A percentile compares a stretch with the other conserved stretches of the same genome.
These are phyloP conservation scores for Lavandula angustifolia DNA, from an alignment of 257 asterid genomes.

Conservation along the genomic window DNA sequence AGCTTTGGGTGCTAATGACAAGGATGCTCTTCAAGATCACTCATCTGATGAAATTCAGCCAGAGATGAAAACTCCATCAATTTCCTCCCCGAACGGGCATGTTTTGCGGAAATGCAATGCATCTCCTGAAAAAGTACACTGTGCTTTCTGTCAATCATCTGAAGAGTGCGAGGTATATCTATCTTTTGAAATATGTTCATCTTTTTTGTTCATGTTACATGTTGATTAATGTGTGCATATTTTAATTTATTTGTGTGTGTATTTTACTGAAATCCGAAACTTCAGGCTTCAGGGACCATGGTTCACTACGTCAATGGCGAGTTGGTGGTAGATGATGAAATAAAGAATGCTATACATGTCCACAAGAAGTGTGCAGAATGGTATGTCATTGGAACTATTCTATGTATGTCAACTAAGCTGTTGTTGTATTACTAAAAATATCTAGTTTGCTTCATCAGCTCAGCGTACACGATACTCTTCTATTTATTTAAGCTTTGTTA, in stretches of 20 bases:
- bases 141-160: slow-evolving; percentile 78
- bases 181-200: slow-evolving; percentile 24
- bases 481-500: neutral
- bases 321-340: slow-evolving; percentile 44
- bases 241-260: neutral
- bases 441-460: slow-evolving; percentile 15
- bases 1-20: slow-evolving; percentile 25
- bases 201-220: slow-evolving; percentile 16
- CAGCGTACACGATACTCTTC: slow-evolving; percentile 10
- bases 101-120: slow-evolving; percentile 45
- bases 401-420: neutral
- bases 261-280: slow-evolving; percentile 23
- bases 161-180: slow-evolving; percentile 70
- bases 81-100: slow-evolving; percentile 29
- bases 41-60: slow-evolving; percentile 22
- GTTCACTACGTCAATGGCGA: slow-evolving; percentile 70
- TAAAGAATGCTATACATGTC: slow-evolving; percentile 49
- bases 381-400: slow-evolving; percentile 40
- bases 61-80: slow-evolving; percentile 32
- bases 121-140: slow-evolving; percentile 33
- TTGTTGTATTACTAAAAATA: neutral
- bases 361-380: slow-evolving; percentile 88
- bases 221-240: neutral
- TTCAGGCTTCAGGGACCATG: slow-evolving; percentile 77
- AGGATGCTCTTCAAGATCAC: slow-evolving; percentile 32